Conservation (phyloP, 2,329 filamentous ascomycete genomes). For the Apiospora sp. region DNA sequence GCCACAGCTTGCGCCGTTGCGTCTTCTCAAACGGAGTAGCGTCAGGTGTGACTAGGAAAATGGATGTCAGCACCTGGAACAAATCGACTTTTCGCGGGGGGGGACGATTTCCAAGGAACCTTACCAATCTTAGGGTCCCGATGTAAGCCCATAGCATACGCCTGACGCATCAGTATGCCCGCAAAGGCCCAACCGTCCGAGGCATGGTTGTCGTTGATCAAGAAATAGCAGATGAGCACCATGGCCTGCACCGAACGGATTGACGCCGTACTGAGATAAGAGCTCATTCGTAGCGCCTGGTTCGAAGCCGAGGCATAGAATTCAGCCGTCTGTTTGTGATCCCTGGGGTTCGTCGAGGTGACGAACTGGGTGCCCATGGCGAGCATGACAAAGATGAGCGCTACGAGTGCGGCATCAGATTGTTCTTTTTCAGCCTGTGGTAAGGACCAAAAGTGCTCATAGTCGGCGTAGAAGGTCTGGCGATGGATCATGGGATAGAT, state of each 20-base stretch:
- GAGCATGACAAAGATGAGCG: constrained; percentile 78
- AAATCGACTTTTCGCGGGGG: too few relatives aligned
- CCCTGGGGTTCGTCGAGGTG: constrained; percentile 61
- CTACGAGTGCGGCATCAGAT: constrained; percentile 73
- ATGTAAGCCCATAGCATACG: constrained; percentile 83
- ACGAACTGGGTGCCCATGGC: constrained; percentile 83
- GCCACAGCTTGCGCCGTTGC: constrained; percentile 81
- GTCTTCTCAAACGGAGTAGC: constrained; percentile 78
- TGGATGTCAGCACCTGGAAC: neutral
- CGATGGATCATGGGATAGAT: constrained; percentile 83
- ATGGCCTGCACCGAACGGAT: constrained; percentile 79
- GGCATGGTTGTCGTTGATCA: constrained; percentile 87
- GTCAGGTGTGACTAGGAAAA: constrained; percentile 62
- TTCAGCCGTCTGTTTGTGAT: constrained; percentile 78
- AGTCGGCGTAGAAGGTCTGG: constrained; percentile 78
- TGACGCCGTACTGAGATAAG: constrained; percentile 78
- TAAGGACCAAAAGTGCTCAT: constrained; percentile 79
- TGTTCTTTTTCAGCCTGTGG: constrained; percentile 62
- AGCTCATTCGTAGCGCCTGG: constrained; percentile 77
- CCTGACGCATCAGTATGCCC: constrained; percentile 78
- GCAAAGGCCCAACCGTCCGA: constrained; percentile 86
- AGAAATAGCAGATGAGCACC: constrained; percentile 83
- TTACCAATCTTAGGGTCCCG: constrained; percentile 77
- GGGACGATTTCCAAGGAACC: constrained; percentile 21
- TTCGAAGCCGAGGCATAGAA: constrained; percentile 84